phyloP scores from a whole-genome alignment of 306 rosid species.

The Trifolium subterraneum region DNA sequence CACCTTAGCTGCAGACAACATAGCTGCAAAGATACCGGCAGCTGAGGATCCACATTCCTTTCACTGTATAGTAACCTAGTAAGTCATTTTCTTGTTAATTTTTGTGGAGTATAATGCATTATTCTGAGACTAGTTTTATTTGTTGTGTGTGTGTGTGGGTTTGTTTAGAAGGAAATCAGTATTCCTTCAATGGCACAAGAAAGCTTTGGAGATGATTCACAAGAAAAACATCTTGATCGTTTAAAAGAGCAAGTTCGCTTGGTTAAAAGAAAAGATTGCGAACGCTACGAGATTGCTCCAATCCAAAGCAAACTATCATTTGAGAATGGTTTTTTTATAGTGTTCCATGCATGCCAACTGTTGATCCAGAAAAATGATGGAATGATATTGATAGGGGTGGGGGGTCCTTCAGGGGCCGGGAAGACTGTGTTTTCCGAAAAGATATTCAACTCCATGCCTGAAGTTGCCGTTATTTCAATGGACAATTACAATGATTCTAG shows the following conservation, averaged over 20 bases:
- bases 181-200: conserved; percentile 64
- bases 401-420: conserved; percentile 99
- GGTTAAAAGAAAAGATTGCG: conserved; percentile 71
- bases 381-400: conserved; percentile 84
- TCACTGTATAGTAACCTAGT: too few species aligned
- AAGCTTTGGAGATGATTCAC: conserved; percentile 56
- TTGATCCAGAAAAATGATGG: conserved; percentile 89
- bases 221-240: conserved; percentile 64
- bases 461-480: conserved; percentile 92
- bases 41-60: too few species aligned
- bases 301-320: conserved; percentile 75
- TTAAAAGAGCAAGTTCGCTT: conserved; percentile 81
- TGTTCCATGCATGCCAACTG: conserved; percentile 84
- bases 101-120: too few species aligned
- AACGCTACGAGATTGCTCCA: conserved; percentile 73
- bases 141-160: not conserved
- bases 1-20: too few species aligned
- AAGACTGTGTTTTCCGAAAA: conserved; percentile 91
- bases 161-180: conserved; percentile 40
- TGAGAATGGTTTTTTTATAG: conserved; percentile 94
- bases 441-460: conserved; percentile 89
- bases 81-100: too few species aligned
- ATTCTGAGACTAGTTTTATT: not conserved
- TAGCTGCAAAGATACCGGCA: too few species aligned
- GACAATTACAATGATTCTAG: conserved; percentile 95